Conservation (phyloP, 371 early-diverging fungal species). For the Mucor plumbeus region DNA sequence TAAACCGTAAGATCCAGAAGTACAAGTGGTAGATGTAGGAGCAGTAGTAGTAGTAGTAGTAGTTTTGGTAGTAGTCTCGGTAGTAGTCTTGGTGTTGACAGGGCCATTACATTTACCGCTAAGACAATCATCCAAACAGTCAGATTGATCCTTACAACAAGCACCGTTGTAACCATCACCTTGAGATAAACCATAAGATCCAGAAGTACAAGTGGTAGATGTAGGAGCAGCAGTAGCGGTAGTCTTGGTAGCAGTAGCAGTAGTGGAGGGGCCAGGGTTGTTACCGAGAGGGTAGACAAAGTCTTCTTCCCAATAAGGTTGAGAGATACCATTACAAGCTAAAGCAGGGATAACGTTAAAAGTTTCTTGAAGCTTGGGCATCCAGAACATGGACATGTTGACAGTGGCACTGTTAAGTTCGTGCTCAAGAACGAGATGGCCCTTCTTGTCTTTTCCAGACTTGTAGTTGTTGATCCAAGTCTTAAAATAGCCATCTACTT, state of each 20-base stretch:
- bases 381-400: constrained; percentile 53
- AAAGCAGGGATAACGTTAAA: constrained; percentile 53
- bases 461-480: constrained; percentile 45
- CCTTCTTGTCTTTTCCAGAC: constrained; percentile 40
- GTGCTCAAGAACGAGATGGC: constrained; percentile 61
- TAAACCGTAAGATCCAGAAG: constrained; percentile 12
- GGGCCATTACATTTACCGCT: constrained; percentile 23
- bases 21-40: constrained; percentile 9
- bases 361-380: constrained; percentile 43
- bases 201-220: not conserved
- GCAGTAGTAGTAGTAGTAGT: not conserved
- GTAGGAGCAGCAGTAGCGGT: not conserved
- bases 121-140: constrained; percentile 23
- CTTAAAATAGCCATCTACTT: constrained; percentile 45
- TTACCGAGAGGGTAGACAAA: constrained; percentile 18
- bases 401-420: constrained; percentile 55
- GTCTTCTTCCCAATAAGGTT: constrained; percentile 56
- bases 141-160: constrained; percentile 23
- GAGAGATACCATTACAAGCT: constrained; percentile 51
- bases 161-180: constrained; percentile 25
- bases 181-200: constrained; percentile 11
- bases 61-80: not conserved
- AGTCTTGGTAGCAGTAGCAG: not conserved
- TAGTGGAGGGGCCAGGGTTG: not conserved
- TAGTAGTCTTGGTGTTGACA: constrained; percentile 5